Evolutionary conservation across 108 stramenopile species (phyloP), one percentile per base, ranked within the genome.

Genomic region (Craspedostauros australis): DNA sequence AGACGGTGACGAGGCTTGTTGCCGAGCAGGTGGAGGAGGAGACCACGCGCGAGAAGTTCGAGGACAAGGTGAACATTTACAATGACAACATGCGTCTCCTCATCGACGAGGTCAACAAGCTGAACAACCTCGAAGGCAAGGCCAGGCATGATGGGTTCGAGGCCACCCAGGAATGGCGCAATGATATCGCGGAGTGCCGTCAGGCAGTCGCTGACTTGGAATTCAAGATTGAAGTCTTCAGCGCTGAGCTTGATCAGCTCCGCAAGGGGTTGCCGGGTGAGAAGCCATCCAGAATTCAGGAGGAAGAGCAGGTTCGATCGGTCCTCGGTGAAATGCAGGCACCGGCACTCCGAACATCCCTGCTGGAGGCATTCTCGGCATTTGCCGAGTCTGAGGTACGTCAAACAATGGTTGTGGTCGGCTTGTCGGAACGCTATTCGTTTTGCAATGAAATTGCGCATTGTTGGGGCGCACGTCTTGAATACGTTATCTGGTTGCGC

Each of bases 201-300:
- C n/a, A n/a, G n/a, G n/a, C n/a, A n/a, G 48, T 92, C 12, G 74
- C 78, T 28, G 79, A 86, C 12, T 46, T 82, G 24, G 86, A 92
- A 50, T 45, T 92, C 44, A 84, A 80, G 50, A 41, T 88, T n/a
- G 91, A 92, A 54, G 39, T 92, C 6, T 57, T 92, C 6, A 80
- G 80, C 4, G 55, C 46, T 23, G 86, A 88, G 46, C 33, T 92
- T 34, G 75, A 88, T 36, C 57, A 79, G 12, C 38, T 91, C 43
- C 29, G 64, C 31, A 15, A 29, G 3, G 60, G 72, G 40, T 47
- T 67, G 48, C 69, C 79, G 1, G 49, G 46, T 46, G 66, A 80
- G 19, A 49, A 39, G 6, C 45, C 22, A 29, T 28, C 31, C 28
- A 27, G 46, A 25, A 16, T 54, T 21, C 52, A 72, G 23, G 60